These are phyloP conservation scores for Coemansia sp. DNA, from an alignment of 192 early-diverging fungal genomes.

Conservation along the genomic window DNA sequence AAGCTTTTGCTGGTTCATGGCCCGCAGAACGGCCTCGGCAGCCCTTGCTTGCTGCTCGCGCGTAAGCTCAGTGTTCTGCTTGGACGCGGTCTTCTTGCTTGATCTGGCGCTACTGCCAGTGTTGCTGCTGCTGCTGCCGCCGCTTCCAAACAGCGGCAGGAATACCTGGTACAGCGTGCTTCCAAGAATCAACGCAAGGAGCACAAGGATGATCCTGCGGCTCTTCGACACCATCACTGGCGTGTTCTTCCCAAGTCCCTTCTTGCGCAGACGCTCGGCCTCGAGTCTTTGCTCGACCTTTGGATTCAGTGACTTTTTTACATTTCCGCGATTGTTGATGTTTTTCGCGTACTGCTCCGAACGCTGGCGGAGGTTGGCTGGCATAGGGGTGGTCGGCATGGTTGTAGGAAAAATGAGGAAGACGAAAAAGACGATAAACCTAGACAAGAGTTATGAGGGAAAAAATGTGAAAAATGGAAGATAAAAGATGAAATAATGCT, in stretches of 20 bases:
- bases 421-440: too few species aligned
- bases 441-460: too few species aligned
- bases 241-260: conserved; percentile 20
- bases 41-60: conserved; percentile 48
- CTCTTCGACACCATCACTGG: conserved; percentile 17
- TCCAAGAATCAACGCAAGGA: conserved; percentile 41
- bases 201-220: conserved; percentile 20
- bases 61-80: conserved; percentile 21
- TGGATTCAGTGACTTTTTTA: conserved; percentile 39
- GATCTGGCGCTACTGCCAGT: not conserved
- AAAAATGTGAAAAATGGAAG: not conserved
- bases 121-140: conserved; percentile 7
- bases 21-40: conserved; percentile 36
- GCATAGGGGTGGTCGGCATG: conserved; percentile 43
- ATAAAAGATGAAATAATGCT: conserved; percentile 5
- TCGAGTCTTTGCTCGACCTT: conserved; percentile 32
- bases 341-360: conserved; percentile 44
- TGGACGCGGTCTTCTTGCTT: conserved; percentile 8
- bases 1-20: conserved; percentile 32
- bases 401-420: not conserved
- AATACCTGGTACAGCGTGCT: conserved; percentile 49
- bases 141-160: conserved; percentile 30
- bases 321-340: conserved; percentile 41
- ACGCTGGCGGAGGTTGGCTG: conserved; percentile 42
- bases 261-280: conserved; percentile 37